phyloP scores from a whole-genome alignment of 805 yeast genomes.

The Schwanniomyces vanrijiae region DNA sequence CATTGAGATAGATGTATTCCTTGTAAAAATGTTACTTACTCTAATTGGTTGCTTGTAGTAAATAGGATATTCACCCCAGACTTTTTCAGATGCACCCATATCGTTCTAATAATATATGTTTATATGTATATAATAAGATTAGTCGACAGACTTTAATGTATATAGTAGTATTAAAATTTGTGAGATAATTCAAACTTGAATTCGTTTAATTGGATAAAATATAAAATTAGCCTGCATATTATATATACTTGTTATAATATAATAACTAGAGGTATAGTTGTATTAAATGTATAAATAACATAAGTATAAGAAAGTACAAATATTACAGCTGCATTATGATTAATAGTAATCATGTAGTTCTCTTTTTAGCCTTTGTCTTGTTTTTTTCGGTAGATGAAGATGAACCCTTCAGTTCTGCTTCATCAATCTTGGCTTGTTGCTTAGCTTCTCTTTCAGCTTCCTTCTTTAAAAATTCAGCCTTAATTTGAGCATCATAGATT shows the following conservation, averaged over 20 bases:
- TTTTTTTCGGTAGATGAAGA: slow-evolving; percentile 11
- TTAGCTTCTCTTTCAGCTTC: slow-evolving; percentile 22
- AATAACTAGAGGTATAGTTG: background rate
- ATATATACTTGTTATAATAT: slow-evolving; percentile 1
- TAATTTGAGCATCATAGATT: slow-evolving; percentile 48
- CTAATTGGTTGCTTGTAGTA: slow-evolving; percentile 63
- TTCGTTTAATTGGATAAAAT: slow-evolving; percentile 10
- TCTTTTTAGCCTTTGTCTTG: slow-evolving; percentile 14
- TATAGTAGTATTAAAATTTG: background rate
- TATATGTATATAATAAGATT: background rate
- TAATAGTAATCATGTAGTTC: background rate
- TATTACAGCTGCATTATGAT: background rate
- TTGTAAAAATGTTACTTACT: slow-evolving; percentile 39
- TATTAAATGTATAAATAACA: background rate
- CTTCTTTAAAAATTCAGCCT: slow-evolving; percentile 28
- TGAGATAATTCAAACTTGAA: slow-evolving; percentile 6
- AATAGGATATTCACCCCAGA: slow-evolving; percentile 53
- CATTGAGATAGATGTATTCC: background rate
- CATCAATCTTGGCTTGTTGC: slow-evolving; percentile 8
- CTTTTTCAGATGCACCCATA: slow-evolving; percentile 31
- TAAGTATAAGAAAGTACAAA: background rate
- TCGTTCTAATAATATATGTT: background rate
- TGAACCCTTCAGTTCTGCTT: slow-evolving; percentile 1
- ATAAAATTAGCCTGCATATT: background rate
- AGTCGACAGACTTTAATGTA: background rate